Percentiles rank a stretch among this genome's conserved stretches.
phyloP scores from a whole-genome alignment of 225 moss, liverwort and hornwort species.

The Pseudoscleropodium purum region DNA sequence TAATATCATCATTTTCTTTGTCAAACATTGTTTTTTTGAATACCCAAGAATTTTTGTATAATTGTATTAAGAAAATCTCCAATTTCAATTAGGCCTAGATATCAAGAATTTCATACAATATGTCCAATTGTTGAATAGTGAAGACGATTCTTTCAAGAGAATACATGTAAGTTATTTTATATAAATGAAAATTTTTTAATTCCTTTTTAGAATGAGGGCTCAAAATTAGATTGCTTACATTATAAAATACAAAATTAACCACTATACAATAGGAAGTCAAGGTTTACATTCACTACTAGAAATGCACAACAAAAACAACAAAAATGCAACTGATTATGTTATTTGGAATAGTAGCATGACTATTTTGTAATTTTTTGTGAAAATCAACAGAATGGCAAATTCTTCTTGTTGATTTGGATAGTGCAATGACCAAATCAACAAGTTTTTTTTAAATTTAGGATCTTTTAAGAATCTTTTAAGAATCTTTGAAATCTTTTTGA shows the following conservation, averaged over 20 bases:
- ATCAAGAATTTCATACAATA: background rate
- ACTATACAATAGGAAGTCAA: background rate
- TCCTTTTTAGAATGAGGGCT: background rate
- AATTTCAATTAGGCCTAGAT: background rate
- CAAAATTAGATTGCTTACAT: background rate
- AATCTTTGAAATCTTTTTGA: too few relatives aligned
- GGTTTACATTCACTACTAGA: background rate
- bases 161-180: background rate
- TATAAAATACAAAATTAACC: too few relatives aligned
- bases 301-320: too few relatives aligned
- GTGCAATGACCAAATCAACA: too few relatives aligned
- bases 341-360: too few relatives aligned
- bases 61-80: accelerated
- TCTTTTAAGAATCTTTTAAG: too few relatives aligned
- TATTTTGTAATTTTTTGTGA: too few relatives aligned
- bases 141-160: too few relatives aligned
- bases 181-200: background rate
- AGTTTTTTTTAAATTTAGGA: too few relatives aligned
- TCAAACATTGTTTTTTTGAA: background rate
- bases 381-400: too few relatives aligned
- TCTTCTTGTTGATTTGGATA: too few relatives aligned
- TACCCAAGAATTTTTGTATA: accelerated
- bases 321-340: too few relatives aligned
- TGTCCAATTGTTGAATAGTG: background rate
- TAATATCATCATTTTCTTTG: background rate